A percentile compares a stretch with the other conserved stretches of the same genome.
These are phyloP conservation scores for Talinum fruticosum DNA, from an alignment of 148 eudicot genomes.

Conservation along the genomic window DNA sequence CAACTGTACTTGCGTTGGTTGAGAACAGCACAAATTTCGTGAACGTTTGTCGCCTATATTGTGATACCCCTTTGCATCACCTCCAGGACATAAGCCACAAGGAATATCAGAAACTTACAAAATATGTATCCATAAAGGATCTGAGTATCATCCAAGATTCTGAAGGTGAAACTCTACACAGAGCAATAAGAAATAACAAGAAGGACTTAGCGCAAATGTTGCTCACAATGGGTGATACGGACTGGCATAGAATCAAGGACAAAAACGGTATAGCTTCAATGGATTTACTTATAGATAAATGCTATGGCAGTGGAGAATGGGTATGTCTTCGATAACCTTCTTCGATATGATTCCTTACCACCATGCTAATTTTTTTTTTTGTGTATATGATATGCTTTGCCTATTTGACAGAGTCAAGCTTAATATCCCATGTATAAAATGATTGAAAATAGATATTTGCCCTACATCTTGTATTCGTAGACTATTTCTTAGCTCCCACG, in stretches of 20 bases:
- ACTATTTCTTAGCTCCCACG: no score
- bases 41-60: background rate
- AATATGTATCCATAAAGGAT: background rate
- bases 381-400: background rate
- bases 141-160: background rate
- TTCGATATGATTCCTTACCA: background rate
- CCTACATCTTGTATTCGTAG: no score
- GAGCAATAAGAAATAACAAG: background rate
- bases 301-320: background rate
- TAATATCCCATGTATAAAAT: no score
- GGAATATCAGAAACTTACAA: background rate
- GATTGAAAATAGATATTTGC: no score
- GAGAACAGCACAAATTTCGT: background rate
- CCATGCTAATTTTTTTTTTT: background rate
- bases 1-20: background rate
- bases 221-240: background rate
- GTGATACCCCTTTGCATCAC: background rate
- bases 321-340: background rate
- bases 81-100: background rate
- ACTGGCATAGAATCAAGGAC: background rate
- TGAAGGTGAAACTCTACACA: background rate
- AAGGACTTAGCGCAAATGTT: background rate
- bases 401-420: no score
- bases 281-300: background rate
- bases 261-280: background rate